Base-by-base conservation (phyloP, 768 basidiomycete genomes). In the Boletus insuetus region DNA sequence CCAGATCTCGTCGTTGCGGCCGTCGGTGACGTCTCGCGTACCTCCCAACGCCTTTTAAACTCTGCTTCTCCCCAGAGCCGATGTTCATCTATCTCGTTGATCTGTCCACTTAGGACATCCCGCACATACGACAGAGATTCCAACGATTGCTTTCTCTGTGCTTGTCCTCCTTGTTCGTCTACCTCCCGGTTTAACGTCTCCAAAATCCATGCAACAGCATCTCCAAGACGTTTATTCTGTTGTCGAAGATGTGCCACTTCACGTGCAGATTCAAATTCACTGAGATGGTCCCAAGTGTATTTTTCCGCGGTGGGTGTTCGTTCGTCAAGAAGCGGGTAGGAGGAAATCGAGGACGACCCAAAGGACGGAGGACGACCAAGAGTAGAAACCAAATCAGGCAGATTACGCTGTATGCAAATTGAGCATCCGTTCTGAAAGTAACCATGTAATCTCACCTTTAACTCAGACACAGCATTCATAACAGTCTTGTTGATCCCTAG, bases 401-500 rank as follows among this genome's bases (percentile, higher is more conserved):
- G 81, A 68, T 92, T 95, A 51, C 84, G 85, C 91, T 93, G 58
- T 52, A 38, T 53, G 13, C 47, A 58, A 50, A 24, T 59, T 58
- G 46, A 60, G 61, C 43, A 40, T 37, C 32, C 34, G 31, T 48
- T 26, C 31, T 10, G 2, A 10, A 38, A 37, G 6, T 12, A 20
- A 20, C 32, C 49, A 34, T 45, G 35, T 3, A n/a, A 41, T 64
- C 81, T 63, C 62, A 90, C 93, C 72, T 82, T 84, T 39, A 89
- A 72, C 69, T 91, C 91, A 6, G 85, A 82, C 3, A 93, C 86
- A 0, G 90, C 90, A 67, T 80, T 89, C 82, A 87, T 83, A 19
- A 92, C 73, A 0, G 88, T 89, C 71, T 84, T 89, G 69, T 92
- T 92, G 56, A 91, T 87, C n/a, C 89, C 88, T 29, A 91, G 72